Conservation (phyloP, 2,329 filamentous ascomycete genomes). For the Curvularia lunata region DNA sequence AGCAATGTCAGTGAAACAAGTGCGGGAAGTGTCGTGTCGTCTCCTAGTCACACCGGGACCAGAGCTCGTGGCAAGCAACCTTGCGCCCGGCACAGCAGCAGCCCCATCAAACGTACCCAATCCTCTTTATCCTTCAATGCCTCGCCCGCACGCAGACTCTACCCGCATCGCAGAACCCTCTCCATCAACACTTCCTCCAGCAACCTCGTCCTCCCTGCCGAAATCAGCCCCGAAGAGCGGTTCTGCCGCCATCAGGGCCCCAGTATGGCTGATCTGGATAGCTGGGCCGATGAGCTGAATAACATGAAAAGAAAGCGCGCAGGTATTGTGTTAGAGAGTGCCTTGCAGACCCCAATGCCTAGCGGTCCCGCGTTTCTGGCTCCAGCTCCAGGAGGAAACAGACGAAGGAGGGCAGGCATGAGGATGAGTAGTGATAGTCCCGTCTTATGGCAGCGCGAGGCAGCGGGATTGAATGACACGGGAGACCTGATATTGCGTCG, state of each 20-base stretch:
- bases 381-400: too few relatives aligned
- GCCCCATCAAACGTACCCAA: not conserved
- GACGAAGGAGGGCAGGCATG: too few relatives aligned
- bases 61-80: too few relatives aligned
- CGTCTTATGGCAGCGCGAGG: not conserved
- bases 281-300: constrained; percentile 18
- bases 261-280: constrained; percentile 7
- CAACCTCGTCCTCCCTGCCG: not conserved
- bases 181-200: not conserved
- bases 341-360: not conserved
- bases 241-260: constrained; percentile 7
- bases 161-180: not conserved
- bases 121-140: not conserved
- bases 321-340: not conserved
- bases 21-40: not conserved
- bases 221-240: not conserved
- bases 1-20: not conserved
- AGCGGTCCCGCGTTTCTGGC: too few relatives aligned
- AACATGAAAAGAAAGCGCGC: constrained; percentile 14
- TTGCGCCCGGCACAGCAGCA: not conserved
- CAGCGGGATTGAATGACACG: not conserved
- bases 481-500: not conserved
- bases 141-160: not conserved
- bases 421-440: not conserved
- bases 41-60: not conserved